phyloP scores from a whole-genome alignment of 106 monocot genomes.

The Triglochin maritima region DNA sequence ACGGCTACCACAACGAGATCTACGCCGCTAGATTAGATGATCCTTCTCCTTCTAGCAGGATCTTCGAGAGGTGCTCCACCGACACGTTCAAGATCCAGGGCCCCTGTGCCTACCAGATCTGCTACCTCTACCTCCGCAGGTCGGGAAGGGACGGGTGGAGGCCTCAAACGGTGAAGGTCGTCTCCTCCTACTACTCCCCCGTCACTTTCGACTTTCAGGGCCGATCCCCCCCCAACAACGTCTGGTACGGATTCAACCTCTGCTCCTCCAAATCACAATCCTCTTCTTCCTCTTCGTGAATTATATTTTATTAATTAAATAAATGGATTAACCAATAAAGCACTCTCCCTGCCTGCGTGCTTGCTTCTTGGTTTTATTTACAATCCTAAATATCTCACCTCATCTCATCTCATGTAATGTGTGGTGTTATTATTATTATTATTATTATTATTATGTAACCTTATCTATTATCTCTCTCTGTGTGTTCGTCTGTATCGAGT shows the following conservation, averaged over 20 bases:
- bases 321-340: no score
- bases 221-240: constrained; percentile 6
- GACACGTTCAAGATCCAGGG: constrained; percentile 13
- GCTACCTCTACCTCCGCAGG: constrained; percentile 15
- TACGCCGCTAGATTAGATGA: constrained; percentile 16
- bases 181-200: background rate
- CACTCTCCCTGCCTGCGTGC: no score
- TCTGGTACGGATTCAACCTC: constrained; percentile 19
- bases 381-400: no score
- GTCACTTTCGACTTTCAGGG: constrained; percentile 5
- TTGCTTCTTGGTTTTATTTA: no score
- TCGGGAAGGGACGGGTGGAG: constrained; percentile 13
- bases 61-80: constrained; percentile 17
- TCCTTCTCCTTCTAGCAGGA: constrained; percentile 2
- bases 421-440: no score
- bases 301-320: background rate
- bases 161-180: constrained; percentile 12
- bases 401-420: no score
- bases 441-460: no score
- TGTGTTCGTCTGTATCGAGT: no score
- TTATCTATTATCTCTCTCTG: no score
- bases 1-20: constrained; percentile 68
- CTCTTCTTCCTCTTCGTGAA: background rate
- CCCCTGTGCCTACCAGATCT: constrained; percentile 5
- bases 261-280: background rate